phyloP scores from a whole-genome alignment of 164 flowering plant genomes.

The Aristolochia californica region DNA sequence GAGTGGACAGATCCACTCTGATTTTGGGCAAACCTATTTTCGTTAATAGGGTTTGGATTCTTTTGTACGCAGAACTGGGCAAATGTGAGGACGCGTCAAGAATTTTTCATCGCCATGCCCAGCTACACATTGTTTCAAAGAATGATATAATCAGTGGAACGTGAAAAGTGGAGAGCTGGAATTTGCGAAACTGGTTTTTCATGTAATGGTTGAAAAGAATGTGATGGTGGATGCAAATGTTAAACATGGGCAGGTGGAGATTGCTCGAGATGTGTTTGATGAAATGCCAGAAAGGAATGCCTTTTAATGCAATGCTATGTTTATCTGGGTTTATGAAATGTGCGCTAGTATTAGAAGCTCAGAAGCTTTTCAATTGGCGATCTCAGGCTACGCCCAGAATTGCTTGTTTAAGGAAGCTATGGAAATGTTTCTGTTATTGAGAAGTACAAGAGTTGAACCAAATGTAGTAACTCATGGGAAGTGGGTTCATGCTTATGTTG shows the following conservation, averaged over 20 bases:
- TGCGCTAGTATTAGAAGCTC: conserved; percentile 8
- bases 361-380: conserved; percentile 15
- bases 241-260: conserved; percentile 4
- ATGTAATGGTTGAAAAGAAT: conserved; percentile 5
- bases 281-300: conserved; percentile 16
- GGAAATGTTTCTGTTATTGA: conserved; percentile 15
- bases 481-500: conserved; percentile 18
- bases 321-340: conserved; percentile 13
- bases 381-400: conserved; percentile 30
- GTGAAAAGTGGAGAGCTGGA: not conserved
- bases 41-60: conserved; percentile 26
- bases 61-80: conserved; percentile 7
- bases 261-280: conserved; percentile 10
- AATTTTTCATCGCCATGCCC: not conserved
- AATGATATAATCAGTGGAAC: not conserved
- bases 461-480: conserved; percentile 23
- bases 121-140: not conserved
- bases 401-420: conserved; percentile 23
- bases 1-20: too few relatives aligned
- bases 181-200: conserved; percentile 6
- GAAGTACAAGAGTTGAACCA: conserved; percentile 15
- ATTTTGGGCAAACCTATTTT: conserved; percentile 19
- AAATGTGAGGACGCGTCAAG: not conserved
- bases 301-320: conserved; percentile 12
- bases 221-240: conserved; percentile 10